phyloP scores from a whole-genome alignment of 2,329 filamentous ascomycete genomes.

The Talaromyces sp. region DNA sequence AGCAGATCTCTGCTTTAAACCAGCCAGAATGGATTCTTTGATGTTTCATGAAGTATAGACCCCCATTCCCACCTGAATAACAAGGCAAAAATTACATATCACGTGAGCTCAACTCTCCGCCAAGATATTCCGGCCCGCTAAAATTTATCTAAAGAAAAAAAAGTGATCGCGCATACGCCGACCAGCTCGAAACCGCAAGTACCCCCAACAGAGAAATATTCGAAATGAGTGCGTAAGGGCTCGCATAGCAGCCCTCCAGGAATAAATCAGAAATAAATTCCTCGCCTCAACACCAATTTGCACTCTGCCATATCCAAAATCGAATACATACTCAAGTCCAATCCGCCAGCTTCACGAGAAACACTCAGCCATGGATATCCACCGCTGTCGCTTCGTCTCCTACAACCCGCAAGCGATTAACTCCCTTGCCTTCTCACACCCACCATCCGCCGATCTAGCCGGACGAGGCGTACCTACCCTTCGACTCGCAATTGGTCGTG shows the following conservation, averaged over 20 bases:
- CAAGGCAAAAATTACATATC: not conserved
- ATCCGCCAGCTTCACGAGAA: too few species aligned
- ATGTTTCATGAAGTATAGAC: too few species aligned
- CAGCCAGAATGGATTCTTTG: too few species aligned
- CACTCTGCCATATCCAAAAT: too few species aligned
- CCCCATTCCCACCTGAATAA: too few species aligned
- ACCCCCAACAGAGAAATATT: conserved; percentile 2
- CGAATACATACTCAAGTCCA: too few species aligned
- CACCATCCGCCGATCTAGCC: conserved; percentile 51
- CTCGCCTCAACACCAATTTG: conserved; percentile 8
- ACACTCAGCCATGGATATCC: conserved; percentile 75
- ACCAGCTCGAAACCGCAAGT: conserved; percentile 21
- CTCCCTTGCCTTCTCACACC: conserved; percentile 88
- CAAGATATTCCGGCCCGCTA: conserved; percentile 33
- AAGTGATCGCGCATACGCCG: conserved; percentile 25
- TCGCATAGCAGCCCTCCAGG: conserved; percentile 17
- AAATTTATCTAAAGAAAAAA: conserved; percentile 36
- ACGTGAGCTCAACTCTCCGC: conserved; percentile 17
- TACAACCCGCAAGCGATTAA: conserved; percentile 93
- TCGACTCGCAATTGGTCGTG: conserved; percentile 83
- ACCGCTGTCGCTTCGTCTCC: conserved; percentile 93
- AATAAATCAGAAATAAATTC: conserved; percentile 20
- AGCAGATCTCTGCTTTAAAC: too few species aligned
- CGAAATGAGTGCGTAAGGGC: conserved; percentile 28
- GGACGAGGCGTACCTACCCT: conserved; percentile 61